Percentiles rank a stretch among this genome's conserved stretches.
Evolutionary conservation across 106 monocot genomes (phyloP).

Genomic region (Dendrobium officinale): DNA sequence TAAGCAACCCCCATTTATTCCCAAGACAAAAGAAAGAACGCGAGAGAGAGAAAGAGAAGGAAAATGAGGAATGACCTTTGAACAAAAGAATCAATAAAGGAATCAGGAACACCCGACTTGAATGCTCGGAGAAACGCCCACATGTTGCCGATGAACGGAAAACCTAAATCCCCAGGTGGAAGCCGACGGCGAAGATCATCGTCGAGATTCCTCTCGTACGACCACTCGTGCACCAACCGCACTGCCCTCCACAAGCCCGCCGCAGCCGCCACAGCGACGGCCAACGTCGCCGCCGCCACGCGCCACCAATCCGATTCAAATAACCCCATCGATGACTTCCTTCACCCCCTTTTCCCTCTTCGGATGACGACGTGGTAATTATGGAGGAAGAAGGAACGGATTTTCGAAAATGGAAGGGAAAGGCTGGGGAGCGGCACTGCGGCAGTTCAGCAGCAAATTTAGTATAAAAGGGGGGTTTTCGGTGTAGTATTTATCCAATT

Average conservation of each 20-base stretch:
- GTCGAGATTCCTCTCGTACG: conserved; percentile 20
- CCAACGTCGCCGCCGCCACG: neutral
- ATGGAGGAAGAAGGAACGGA: neutral
- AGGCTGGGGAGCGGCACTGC: too few species aligned
- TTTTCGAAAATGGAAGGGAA: neutral
- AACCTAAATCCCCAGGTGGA: conserved; percentile 53
- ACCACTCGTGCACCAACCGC: conserved; percentile 23
- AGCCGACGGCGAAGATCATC: conserved; percentile 15
- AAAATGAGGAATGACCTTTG: conserved; percentile 15
- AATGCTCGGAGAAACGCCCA: conserved; percentile 42
- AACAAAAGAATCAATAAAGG: conserved; percentile 35
- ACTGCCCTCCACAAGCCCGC: neutral
- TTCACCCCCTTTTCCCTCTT: neutral
- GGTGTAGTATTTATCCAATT: too few species aligned
- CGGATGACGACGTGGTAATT: neutral
- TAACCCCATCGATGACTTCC: neutral
- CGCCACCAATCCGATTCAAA: conserved; percentile 1
- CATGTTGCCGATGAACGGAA: conserved; percentile 55
- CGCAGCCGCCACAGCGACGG: neutral
- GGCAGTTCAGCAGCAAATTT: too few species aligned
- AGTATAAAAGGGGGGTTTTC: neutral
- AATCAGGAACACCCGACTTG: conserved; percentile 43
- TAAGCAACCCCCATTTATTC: neutral
- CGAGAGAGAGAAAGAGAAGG: neutral
- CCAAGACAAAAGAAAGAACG: neutral